Percentiles rank a stretch among this genome's conserved stretches.
Conservation (phyloP, 2,329 filamentous ascomycete genomes). For the Talaromyces sp. region DNA sequence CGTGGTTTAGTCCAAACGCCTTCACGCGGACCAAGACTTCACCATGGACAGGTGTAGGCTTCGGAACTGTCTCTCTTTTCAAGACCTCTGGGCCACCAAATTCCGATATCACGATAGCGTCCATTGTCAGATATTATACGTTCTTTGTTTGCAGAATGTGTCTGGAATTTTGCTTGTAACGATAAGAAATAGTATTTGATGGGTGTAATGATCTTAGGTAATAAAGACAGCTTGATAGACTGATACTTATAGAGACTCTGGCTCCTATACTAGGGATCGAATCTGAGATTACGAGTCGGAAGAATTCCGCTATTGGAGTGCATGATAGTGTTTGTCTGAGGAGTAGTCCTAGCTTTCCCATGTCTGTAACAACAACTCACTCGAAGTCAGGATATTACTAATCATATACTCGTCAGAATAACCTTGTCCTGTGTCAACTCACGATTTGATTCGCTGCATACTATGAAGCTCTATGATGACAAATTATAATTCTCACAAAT, state of each 20-base stretch:
- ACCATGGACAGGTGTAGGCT: background rate
- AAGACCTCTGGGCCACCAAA: background rate
- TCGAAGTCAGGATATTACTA: background rate
- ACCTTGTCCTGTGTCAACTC: background rate
- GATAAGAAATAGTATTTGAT: background rate
- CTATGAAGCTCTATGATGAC: background rate
- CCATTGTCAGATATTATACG: background rate
- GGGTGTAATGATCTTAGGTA: background rate
- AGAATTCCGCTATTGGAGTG: background rate
- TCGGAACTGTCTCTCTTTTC: background rate
- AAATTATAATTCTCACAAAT: background rate
- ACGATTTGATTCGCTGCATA: background rate
- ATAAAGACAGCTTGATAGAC: background rate
- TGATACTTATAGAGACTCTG: background rate
- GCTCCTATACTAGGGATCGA: background rate
- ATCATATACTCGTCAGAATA: background rate
- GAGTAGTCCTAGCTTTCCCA: background rate
- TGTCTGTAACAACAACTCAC: background rate
- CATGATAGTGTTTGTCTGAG: background rate
- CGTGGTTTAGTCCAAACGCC: constrained; percentile 47
- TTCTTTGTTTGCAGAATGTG: background rate
- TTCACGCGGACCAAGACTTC: constrained; percentile 24
- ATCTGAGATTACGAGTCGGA: background rate
- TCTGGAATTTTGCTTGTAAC: background rate
- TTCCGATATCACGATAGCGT: background rate